These are phyloP conservation scores for Pseudocercospora eumusae DNA, from an alignment of 2,329 filamentous ascomycete species.

Conservation along the genomic window DNA sequence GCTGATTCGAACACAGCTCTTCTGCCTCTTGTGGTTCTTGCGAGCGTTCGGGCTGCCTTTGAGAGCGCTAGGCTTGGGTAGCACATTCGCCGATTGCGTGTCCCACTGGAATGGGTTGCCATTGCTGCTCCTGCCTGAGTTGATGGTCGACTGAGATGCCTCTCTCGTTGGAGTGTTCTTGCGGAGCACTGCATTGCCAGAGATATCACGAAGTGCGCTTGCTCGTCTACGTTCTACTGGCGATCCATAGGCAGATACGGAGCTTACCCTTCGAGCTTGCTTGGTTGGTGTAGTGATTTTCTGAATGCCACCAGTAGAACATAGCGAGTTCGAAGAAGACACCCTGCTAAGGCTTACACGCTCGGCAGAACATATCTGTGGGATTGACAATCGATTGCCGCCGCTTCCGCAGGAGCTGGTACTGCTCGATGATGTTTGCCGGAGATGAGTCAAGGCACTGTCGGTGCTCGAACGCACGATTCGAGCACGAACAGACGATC, in stretches of 20 bases:
- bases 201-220: slow-evolving; percentile 38
- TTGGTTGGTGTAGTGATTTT: slow-evolving; percentile 40
- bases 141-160: slow-evolving; percentile 44
- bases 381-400: slow-evolving; percentile 36
- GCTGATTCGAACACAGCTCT: slow-evolving; percentile 50
- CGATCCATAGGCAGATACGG: slow-evolving; percentile 45
- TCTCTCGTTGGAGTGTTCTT: slow-evolving; percentile 39
- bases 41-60: slow-evolving; percentile 50
- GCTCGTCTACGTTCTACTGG: slow-evolving; percentile 41
- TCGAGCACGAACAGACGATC: slow-evolving; percentile 33
- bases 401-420: slow-evolving; percentile 30
- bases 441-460: slow-evolving; percentile 25
- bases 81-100: slow-evolving; percentile 31
- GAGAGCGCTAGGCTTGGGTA: slow-evolving; percentile 46
- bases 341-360: slow-evolving; percentile 41
- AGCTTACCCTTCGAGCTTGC: slow-evolving; percentile 25
- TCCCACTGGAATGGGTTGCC: slow-evolving; percentile 53
- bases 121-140: slow-evolving; percentile 46
- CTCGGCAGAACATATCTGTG: slow-evolving; percentile 41
- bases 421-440: slow-evolving; percentile 28
- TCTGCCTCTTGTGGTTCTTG: slow-evolving; percentile 46
- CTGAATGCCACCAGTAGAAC: slow-evolving; percentile 29
- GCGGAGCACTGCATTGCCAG: slow-evolving; percentile 33
- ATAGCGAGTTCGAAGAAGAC: slow-evolving; percentile 36
- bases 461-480: slow-evolving; percentile 33